These are phyloP conservation scores for Glarea lozoyensis DNA, from an alignment of 495 filamentous ascomycete genomes.

Conservation along the genomic window DNA sequence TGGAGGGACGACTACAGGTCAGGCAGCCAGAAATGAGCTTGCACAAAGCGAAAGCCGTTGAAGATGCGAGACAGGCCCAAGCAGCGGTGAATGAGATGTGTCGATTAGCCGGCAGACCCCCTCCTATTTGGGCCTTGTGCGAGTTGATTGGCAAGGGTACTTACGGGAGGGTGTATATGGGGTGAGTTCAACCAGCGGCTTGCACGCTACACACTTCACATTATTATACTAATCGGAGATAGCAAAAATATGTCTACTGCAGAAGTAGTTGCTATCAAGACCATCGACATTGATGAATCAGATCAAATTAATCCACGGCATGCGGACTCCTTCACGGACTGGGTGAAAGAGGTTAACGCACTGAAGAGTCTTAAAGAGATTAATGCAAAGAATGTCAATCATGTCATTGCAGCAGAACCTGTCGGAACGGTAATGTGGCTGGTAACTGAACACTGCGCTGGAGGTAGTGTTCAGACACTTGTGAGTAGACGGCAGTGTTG, in stretches of 20 bases:
- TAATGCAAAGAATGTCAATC: slow-evolving; percentile 84
- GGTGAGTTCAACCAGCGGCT: slow-evolving; percentile 39
- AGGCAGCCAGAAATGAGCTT: slow-evolving; percentile 3
- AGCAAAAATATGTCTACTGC: slow-evolving; percentile 48
- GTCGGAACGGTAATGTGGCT: slow-evolving; percentile 90
- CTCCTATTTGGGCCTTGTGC: slow-evolving; percentile 61
- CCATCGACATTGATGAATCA: slow-evolving; percentile 85
- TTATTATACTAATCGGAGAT: neutral
- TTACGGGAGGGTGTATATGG: slow-evolving; percentile 92
- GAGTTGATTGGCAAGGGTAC: slow-evolving; percentile 95
- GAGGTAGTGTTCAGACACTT: slow-evolving; percentile 88
- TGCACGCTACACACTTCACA: slow-evolving; percentile 7
- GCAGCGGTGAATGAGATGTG: slow-evolving; percentile 37
- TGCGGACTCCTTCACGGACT: slow-evolving; percentile 72
- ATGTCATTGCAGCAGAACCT: slow-evolving; percentile 76
- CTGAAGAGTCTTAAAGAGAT: slow-evolving; percentile 76
- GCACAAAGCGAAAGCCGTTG: slow-evolving; percentile 27
- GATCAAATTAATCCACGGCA: slow-evolving; percentile 69
- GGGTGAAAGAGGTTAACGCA: slow-evolving; percentile 81
- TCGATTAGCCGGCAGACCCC: slow-evolving; percentile 34
- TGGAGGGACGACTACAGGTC: no score
- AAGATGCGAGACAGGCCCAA: slow-evolving; percentile 49
- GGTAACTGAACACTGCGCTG: slow-evolving; percentile 90
- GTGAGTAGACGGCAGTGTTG: slow-evolving; percentile 30
- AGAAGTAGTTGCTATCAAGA: slow-evolving; percentile 80